These are phyloP conservation scores for Scheffersomyces quercinus DNA, from an alignment of 1,139 yeast genomes.

Conservation along the genomic window DNA sequence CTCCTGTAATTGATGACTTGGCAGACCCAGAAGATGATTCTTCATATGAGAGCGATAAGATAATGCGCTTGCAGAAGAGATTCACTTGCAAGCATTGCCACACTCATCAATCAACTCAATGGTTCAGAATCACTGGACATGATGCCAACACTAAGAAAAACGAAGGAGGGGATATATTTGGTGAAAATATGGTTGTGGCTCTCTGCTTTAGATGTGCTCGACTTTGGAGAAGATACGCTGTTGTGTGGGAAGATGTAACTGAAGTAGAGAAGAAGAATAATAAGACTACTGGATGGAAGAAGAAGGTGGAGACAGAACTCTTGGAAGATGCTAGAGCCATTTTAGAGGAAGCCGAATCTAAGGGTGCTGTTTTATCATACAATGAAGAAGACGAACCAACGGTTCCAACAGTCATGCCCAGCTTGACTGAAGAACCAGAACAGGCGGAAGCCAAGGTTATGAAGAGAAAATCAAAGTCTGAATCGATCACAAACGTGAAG, in stretches of 20 bases:
- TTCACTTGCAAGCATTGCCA: constrained; percentile 69
- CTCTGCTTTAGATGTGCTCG: constrained; percentile 86
- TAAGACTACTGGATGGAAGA: constrained; percentile 52
- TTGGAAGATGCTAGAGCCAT: constrained; percentile 65
- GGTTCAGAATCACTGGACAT: constrained; percentile 75
- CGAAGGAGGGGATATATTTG: constrained; percentile 15
- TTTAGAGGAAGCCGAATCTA: constrained; percentile 40
- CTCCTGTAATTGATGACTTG: constrained; percentile 30
- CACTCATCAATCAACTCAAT: constrained; percentile 53
- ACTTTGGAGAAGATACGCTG: constrained; percentile 89
- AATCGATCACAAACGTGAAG: constrained; percentile 6
- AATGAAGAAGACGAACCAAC: constrained; percentile 2
- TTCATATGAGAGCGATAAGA: constrained; percentile 57
- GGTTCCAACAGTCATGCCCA: not conserved
- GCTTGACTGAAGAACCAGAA: not conserved
- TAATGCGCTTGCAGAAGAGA: constrained; percentile 30
- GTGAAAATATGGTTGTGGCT: constrained; percentile 44
- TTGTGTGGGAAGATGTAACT: constrained; percentile 81
- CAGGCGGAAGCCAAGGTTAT: not conserved
- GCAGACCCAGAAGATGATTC: constrained; percentile 76
- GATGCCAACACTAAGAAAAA: constrained; percentile 26
- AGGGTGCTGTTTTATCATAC: constrained; percentile 11
- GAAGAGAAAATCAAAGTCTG: constrained; percentile 4
- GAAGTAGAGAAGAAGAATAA: constrained; percentile 58
- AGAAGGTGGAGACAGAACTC: constrained; percentile 70